These are phyloP conservation scores for Handroanthus guayacan DNA, from an alignment of 257 asterid genomes.

Conservation along the genomic window DNA sequence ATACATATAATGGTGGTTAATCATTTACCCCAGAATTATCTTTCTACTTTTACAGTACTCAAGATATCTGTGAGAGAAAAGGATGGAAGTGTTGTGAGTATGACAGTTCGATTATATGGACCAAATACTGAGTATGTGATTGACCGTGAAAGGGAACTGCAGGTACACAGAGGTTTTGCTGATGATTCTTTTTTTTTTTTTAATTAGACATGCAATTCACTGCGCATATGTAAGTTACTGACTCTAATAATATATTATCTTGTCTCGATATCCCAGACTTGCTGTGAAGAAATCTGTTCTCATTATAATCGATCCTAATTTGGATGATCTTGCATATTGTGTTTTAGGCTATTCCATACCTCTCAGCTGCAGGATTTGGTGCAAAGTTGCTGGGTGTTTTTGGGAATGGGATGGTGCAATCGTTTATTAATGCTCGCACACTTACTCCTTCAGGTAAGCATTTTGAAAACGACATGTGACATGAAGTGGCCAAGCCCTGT, in stretches of 20 bases:
- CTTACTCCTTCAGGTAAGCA: constrained; percentile 76
- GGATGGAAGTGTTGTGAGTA: constrained; percentile 44
- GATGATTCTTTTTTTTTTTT: constrained; percentile 20
- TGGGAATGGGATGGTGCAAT: constrained; percentile 99
- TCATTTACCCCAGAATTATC: constrained; percentile 29
- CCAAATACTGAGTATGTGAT: constrained; percentile 97
- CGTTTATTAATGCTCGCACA: constrained; percentile 89
- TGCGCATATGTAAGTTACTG: constrained; percentile 9
- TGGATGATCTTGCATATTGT: constrained; percentile 31
- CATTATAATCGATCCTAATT: constrained; percentile 21
- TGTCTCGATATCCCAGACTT: constrained; percentile 20
- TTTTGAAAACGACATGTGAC: constrained; percentile 31
- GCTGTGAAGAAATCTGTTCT: constrained; percentile 8
- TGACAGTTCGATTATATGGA: constrained; percentile 88
- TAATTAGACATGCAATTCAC: background rate
- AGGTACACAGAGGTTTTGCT: constrained; percentile 52
- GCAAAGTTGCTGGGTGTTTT: constrained; percentile 96
- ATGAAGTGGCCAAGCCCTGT: background rate
- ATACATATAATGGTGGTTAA: constrained; percentile 11
- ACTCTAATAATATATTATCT: constrained; percentile 11
- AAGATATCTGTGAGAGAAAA: constrained; percentile 82
- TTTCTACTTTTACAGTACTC: constrained; percentile 63
- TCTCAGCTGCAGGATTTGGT: constrained; percentile 98
- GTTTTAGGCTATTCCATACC: constrained; percentile 84
- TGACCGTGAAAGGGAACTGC: constrained; percentile 86